Base-by-base conservation (phyloP, 1,139 yeast genomes). In the Hyphopichia khmerensis region DNA sequence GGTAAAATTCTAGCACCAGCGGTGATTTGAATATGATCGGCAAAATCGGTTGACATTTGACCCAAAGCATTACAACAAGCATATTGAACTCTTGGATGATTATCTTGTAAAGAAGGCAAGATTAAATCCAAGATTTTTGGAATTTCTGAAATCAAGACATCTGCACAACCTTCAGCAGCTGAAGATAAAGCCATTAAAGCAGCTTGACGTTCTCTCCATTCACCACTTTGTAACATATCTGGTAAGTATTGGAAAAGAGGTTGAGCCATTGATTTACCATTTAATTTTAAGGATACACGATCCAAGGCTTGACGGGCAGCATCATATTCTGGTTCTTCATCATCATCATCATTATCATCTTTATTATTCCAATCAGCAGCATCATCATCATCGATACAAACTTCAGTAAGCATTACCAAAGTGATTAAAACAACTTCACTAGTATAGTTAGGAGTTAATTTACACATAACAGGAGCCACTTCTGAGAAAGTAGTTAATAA, bases 61-160 rank as follows among this genome's bases (percentile, higher is more conserved):
- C 99, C 99, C 50, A 93, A 72, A 0, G 97, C 96, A 61, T 93
- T 93, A 69, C 98, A 93, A 49, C 96, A 87, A 32, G 97, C 96
- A 72, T 91, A 93, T 60, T 93, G 98, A 38, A 95, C 99, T 63
- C 99, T 80, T 49, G 96, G 84, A 56, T 93, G 97, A 4, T 78
- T 78, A 62, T 93, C 98, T 40, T 82, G 72, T 47, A 93, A 75
- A 16, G 87, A 71, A 3, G 98, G 97, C 52, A 90, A 65, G 36
- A 93, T 83, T 80, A 93, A 74, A 53, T 88, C 95, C 51, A 93
- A 70, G 37, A 93, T 80, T 56, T 79, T 81, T 46, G 90, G 89
- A 42, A 90, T 85, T 62, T 90, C 96, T 35, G 79, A 73, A 45
- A 87, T 85, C 65, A 93, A 76, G 15, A 87, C 91, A 53, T 90